Evolutionary conservation across 495 filamentous ascomycete species (phyloP), one percentile per base, ranked within the genome.

Genomic region (Aspergillus ostianus): DNA sequence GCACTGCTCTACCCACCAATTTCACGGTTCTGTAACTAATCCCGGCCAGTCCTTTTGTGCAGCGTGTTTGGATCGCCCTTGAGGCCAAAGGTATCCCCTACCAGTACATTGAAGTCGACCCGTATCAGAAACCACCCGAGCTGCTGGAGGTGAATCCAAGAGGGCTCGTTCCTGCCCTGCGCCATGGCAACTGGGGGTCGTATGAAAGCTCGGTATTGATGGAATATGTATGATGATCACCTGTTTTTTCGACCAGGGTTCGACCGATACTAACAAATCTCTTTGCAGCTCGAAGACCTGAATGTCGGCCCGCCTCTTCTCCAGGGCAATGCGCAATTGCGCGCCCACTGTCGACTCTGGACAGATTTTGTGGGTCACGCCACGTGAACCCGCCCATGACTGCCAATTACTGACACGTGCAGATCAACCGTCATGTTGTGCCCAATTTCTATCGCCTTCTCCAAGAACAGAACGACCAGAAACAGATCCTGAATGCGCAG

Each of bases 1-100:
- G 50, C 21, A 18, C 15, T 48, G n/a, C 48, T n/a, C 6, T 27
- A 36, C 4, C 27, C 32, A 18, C 8, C 50, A 2, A 2, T 4
- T 51, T 10, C 19, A 8, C 20, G 29, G 5, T 17, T 4, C n/a
- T 50, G 3, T 18, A 19, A 53, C 73, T 76, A 52, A 76, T 44
- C 21, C 44, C 12, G 29, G 51, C 23, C 55, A 86, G 83, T 68
- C 86, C 87, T 5, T 97, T 96, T 71, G 92, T 94, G 2, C 93
- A 97, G 73, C 87, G 93, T 13, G 91, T 96, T 19, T 98, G 93
- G 93, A 96, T 98, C 62, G 87, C 93, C 7, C 79, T 98, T n/a
- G 92, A 98, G 72, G 74, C 86, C 53, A 97, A 96, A 70, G 81
- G 84, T 6, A 80, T 96, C 47, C 78, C 79, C 20, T 98, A 98